These are phyloP conservation scores for Kluyveromyces nonfermentans DNA, from an alignment of 805 yeast genomes.

Conservation along the genomic window DNA sequence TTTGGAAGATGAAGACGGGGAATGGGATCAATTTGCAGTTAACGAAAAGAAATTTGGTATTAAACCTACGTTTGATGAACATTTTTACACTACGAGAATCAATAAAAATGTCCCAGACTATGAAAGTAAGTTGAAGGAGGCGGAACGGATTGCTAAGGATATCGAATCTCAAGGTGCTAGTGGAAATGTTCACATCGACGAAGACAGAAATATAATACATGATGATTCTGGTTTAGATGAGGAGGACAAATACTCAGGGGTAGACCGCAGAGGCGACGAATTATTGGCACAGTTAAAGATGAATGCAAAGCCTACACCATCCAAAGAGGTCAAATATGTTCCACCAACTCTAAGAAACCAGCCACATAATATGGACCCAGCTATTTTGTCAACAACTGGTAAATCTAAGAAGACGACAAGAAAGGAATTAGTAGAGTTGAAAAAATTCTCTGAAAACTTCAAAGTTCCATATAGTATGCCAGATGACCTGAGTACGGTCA, in stretches of 20 bases:
- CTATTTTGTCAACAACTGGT: conserved; percentile 23
- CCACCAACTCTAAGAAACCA: conserved; percentile 28
- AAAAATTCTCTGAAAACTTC: conserved; percentile 73
- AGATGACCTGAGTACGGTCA: conserved; percentile 23
- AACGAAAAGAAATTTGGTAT: conserved; percentile 86
- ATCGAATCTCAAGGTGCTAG: conserved; percentile 59
- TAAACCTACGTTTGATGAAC: conserved; percentile 72
- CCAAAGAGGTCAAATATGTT: conserved; percentile 28
- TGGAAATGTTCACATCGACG: conserved; percentile 76
- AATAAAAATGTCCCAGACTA: conserved; percentile 68
- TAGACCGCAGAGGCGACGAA: conserved; percentile 43
- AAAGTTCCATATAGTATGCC: conserved; percentile 62
- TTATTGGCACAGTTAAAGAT: conserved; percentile 25
- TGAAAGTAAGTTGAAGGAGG: conserved; percentile 50
- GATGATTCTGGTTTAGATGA: conserved; percentile 89
- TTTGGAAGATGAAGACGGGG: conserved; percentile 30
- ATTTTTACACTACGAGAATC: conserved; percentile 73
- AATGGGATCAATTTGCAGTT: conserved; percentile 94
- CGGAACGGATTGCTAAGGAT: conserved; percentile 74
- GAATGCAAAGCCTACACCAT: conserved; percentile 19
- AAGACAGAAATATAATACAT: conserved; percentile 71
- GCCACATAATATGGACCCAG: conserved; percentile 29
- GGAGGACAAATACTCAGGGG: conserved; percentile 95
- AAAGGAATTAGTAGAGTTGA: conserved; percentile 49
- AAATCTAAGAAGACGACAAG: conserved; percentile 18